A percentile compares a stretch with the other conserved stretches of the same genome.
phyloP scores from a whole-genome alignment of 2,329 filamentous ascomycete genomes.

The Leptographium galeiforme region DNA sequence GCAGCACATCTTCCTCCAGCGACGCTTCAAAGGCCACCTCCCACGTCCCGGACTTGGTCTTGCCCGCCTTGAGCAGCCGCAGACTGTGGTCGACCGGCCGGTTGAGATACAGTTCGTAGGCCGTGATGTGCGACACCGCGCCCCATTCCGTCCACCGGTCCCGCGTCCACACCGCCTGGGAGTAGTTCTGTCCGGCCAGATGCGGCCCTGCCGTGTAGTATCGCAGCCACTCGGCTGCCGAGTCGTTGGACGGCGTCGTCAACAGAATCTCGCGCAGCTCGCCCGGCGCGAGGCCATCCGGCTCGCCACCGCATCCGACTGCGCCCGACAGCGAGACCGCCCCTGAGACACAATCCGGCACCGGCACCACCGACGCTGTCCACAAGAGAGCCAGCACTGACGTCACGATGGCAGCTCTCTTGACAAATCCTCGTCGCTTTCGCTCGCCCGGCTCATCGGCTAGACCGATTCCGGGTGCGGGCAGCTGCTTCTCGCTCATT shows the following conservation, averaged over 20 bases:
- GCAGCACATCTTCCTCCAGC: slow-evolving; percentile 70
- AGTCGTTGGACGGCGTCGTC: slow-evolving; percentile 41
- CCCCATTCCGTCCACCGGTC: slow-evolving; percentile 63
- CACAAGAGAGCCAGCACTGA: background rate
- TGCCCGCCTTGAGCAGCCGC: slow-evolving; percentile 43
- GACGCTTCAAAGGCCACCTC: slow-evolving; percentile 64
- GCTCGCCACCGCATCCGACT: background rate
- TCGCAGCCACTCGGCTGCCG: slow-evolving; percentile 56
- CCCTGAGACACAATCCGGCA: background rate
- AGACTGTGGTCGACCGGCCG: slow-evolving; percentile 61
- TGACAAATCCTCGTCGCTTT: background rate
- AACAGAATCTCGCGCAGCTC: slow-evolving; percentile 44
- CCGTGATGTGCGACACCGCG: slow-evolving; percentile 46
- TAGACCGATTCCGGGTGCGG: background rate
- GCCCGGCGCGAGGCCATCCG: slow-evolving; percentile 25
- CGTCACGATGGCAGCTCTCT: background rate
- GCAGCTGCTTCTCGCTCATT: no score
- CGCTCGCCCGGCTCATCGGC: background rate
- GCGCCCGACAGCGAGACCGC: background rate
- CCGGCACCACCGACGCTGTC: background rate
- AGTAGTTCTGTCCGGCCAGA: slow-evolving; percentile 64
- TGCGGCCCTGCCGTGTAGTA: slow-evolving; percentile 70
- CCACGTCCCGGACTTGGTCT: slow-evolving; percentile 23
- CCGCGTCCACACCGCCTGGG: slow-evolving; percentile 59
- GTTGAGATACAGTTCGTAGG: slow-evolving; percentile 69